Base-by-base conservation (phyloP, 805 yeast species). In the Ogataea pini region DNA sequence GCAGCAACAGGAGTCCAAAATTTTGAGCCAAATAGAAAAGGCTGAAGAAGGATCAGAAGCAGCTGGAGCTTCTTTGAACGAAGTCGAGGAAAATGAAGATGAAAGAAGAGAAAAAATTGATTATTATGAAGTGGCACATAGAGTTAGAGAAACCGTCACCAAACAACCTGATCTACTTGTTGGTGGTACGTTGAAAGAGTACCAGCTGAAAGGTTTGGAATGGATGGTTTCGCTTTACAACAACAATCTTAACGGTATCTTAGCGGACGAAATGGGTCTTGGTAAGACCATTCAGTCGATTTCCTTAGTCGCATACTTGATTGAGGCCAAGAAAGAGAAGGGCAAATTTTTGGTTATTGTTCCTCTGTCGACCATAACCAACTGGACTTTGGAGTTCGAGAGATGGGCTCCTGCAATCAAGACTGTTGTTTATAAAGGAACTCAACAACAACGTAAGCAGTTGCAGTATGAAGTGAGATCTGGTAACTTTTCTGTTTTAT, bases 331-430 rank as follows among this genome's bases (percentile, higher is more conserved):
- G 59, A 77, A 82, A 47, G 78, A 75, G 39, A 77, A 75, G 40
- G 89, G 85, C 27, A 88, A 88, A 48, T 87, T 83, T 57, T 75
- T 87, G 61, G 89, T 87, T 37, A 83, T 87, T 65, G 95, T 87
- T 25, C 96, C 96, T 4, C 72, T 87, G 54, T 86, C 94, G 2
- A 88, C 95, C 0, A 78, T 87, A 36, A 86, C 95, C 1, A 87
- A 87, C 63, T 87, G 96, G 96, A 85, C 87, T 12, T 52, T 85
- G 48, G 96, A 87, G 67, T 87, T 87, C 62, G 94, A 86, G 54
- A 85, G 85, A 67, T 87, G 95, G 95, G 95, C 94, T 0, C 95
- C 96, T n/a, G 58, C 78, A 12, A 74, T 87, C 28, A 83, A 79
- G 52, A 83, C 83, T 8, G 78, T 88, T 54, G 80, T 84, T 28